Base-by-base conservation (phyloP, 1,284 basidiomycete species). In the Tylopilus orsonianus region DNA sequence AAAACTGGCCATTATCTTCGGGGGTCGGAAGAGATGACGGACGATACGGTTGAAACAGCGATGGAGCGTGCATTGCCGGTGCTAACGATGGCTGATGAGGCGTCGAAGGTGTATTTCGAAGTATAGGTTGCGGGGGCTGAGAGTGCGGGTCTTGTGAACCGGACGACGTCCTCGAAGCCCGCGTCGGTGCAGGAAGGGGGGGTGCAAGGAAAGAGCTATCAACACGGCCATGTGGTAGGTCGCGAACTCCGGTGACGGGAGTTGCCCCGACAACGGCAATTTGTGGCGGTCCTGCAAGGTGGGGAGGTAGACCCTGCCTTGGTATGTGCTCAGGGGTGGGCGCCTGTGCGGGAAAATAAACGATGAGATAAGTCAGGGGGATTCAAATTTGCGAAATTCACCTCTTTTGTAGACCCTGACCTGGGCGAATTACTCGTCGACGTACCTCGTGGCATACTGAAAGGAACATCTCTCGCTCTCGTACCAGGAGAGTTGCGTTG, bases 191-290 rank as follows among this genome's bases (percentile, higher is more conserved):
- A 32, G 63, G 57, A 50, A 67, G 54, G n/a, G 62, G 44, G 16
- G 63, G 64, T 1, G 45, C 61, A 34, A 65, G 64, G 1, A 69
- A 39, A 24, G 44, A 33, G 44, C 57, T 49, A 47, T 65, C 53
- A 32, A 67, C 49, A 32, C 44, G 54, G 26, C 38, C 41, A 5
- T 58, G 53, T 7, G 64, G 65, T 20, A 65, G 44, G 8, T 68
- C 55, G 13, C 44, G 44, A 20, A 41, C n/a, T 16, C 39, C 33
- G 16, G 54, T 32, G 10, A 55, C 23, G 1, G 64, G 64, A 23
- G 64, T 69, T 39, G 64, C 61, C 22, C 59, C 62, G 8, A 67
- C 61, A 18, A 65, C 53, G 26, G 64, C 54, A n/a, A 65, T 65
- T 37, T 69, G 67, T 4, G 64, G 64, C 16, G 52, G 58, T 36